These are phyloP conservation scores for Hypoxylon sp. DNA, from an alignment of 2,329 filamentous ascomycete species.

Conservation along the genomic window DNA sequence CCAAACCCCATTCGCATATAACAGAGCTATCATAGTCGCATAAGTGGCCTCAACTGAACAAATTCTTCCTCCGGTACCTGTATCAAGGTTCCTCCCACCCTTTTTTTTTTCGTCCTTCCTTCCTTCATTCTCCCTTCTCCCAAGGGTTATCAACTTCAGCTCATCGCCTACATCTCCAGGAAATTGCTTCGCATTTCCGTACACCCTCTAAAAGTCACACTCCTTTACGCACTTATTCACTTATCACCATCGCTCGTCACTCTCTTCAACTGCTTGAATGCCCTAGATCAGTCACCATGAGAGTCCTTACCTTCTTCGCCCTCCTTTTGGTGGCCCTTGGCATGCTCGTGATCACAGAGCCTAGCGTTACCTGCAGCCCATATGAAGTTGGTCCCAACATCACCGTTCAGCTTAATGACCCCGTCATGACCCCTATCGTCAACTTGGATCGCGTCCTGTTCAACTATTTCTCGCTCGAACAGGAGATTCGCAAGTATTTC, in stretches of 20 bases:
- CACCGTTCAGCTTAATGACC: neutral
- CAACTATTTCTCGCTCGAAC: neutral
- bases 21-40: neutral
- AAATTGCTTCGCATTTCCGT: neutral
- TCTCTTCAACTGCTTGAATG: neutral
- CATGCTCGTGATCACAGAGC: neutral
- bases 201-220: neutral
- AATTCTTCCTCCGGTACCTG: neutral
- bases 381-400: neutral
- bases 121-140: neutral
- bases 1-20: neutral
- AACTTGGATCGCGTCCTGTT: neutral
- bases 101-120: neutral
- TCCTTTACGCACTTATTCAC: neutral
- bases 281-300: neutral
- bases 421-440: neutral
- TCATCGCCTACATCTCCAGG: neutral
- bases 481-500: neutral
- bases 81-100: neutral
- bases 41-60: neutral
- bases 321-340: neutral
- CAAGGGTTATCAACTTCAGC: neutral
- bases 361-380: neutral
- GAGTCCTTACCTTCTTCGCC: neutral
- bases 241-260: neutral